These are phyloP conservation scores for Trebouxia sp. DNA, from an alignment of 139 green algal species.

Conservation along the genomic window DNA sequence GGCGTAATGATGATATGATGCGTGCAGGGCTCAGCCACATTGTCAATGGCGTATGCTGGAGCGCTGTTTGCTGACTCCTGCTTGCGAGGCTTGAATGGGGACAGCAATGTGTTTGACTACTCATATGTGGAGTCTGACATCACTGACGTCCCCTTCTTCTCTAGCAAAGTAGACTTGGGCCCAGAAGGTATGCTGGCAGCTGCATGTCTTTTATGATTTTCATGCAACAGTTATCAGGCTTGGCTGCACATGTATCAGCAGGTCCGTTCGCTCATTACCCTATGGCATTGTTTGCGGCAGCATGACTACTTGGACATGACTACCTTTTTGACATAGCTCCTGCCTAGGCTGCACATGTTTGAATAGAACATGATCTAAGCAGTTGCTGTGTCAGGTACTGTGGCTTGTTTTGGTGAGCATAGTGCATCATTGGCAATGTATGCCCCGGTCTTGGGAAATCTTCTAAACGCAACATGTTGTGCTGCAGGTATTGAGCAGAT, in stretches of 20 bases:
- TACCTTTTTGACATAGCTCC: too few species aligned
- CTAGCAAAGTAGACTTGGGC: slow-evolving; percentile 87
- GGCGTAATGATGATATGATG: too few species aligned
- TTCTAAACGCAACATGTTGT: neutral
- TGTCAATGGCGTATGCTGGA: slow-evolving; percentile 98
- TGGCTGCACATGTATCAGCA: too few species aligned
- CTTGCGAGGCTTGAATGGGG: slow-evolving; percentile 92
- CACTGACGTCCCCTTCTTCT: slow-evolving; percentile 90
- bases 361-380: too few species aligned
- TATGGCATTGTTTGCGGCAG: too few species aligned
- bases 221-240: neutral
- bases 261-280: too few species aligned
- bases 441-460: neutral
- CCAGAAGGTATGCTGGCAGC: slow-evolving; percentile 62
- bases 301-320: too few species aligned
- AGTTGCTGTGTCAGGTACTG: too few species aligned
- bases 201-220: too few species aligned
- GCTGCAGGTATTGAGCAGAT: slow-evolving; percentile 50
- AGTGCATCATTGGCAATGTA: neutral
- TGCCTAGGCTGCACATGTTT: too few species aligned
- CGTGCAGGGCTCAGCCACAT: slow-evolving; percentile 87
- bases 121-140: slow-evolving; percentile 86
- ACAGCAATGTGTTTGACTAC: slow-evolving; percentile 69
- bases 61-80: slow-evolving; percentile 93
- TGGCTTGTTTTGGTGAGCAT: neutral